These are phyloP conservation scores for Aspergillus intermedius DNA, from an alignment of 2,329 filamentous ascomycete species.

Conservation along the genomic window DNA sequence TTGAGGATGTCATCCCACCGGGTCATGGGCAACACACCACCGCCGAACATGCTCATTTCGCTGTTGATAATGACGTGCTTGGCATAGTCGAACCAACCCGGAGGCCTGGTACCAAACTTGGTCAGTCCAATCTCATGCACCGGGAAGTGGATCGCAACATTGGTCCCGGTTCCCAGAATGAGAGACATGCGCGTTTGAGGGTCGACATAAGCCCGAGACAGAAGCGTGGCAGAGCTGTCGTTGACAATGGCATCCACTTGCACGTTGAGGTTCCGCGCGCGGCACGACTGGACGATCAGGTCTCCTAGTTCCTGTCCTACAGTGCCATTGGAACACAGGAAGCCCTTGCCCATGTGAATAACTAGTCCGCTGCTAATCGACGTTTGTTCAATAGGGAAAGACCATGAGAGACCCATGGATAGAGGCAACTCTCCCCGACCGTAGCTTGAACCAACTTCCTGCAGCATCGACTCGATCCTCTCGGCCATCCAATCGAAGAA, in stretches of 20 bases:
- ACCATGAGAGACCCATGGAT: slow-evolving; percentile 59
- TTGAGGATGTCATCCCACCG: slow-evolving; percentile 58
- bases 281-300: slow-evolving; percentile 54
- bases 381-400: slow-evolving; percentile 61
- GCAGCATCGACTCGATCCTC: slow-evolving; percentile 51
- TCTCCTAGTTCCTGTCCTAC: slow-evolving; percentile 55
- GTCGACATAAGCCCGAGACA: slow-evolving; percentile 57
- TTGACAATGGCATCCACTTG: slow-evolving; percentile 58
- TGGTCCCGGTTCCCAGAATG: slow-evolving; percentile 60
- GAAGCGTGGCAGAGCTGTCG: slow-evolving; percentile 55
- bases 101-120: slow-evolving; percentile 52
- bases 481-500: slow-evolving; percentile 65
- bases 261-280: slow-evolving; percentile 49
- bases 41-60: slow-evolving; percentile 61
- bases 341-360: slow-evolving; percentile 60
- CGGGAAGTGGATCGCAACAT: slow-evolving; percentile 58
- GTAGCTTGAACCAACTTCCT: slow-evolving; percentile 35
- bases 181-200: slow-evolving; percentile 56
- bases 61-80: slow-evolving; percentile 59
- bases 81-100: slow-evolving; percentile 51
- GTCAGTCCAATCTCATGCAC: slow-evolving; percentile 46
- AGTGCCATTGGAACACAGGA: slow-evolving; percentile 53
- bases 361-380: slow-evolving; percentile 52
- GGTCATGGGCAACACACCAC: slow-evolving; percentile 51
- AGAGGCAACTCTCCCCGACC: slow-evolving; percentile 36